phyloP scores from a whole-genome alignment of 2,329 filamentous ascomycete species.

The Talaromyces marneffei region DNA sequence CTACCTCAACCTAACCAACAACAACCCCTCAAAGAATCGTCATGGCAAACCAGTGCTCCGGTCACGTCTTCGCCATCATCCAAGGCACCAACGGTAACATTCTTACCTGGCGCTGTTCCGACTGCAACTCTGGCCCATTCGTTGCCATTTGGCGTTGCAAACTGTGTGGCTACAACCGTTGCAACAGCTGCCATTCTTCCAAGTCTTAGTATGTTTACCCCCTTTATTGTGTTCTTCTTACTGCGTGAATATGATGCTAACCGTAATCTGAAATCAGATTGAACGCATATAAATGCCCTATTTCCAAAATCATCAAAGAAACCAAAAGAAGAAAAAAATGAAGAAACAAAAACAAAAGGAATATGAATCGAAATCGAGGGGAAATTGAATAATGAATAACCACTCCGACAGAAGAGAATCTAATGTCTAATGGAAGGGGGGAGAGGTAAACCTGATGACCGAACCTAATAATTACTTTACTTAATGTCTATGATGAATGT shows the following conservation, averaged over 20 bases:
- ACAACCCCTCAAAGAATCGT: not conserved
- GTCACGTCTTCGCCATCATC: slow-evolving; percentile 35
- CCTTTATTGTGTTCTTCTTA: no score
- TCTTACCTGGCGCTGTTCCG: slow-evolving; percentile 39
- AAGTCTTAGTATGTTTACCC: slow-evolving; percentile 3
- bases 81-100: slow-evolving; percentile 40
- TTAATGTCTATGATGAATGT: not conserved
- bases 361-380: not conserved
- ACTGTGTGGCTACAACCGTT: slow-evolving; percentile 37
- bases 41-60: slow-evolving; percentile 38
- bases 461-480: not conserved
- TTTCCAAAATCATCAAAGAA: not conserved
- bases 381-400: not conserved
- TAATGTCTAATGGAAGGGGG: not conserved
- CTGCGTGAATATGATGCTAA: not conserved
- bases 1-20: not conserved
- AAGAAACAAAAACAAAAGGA: not conserved
- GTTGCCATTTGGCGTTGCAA: slow-evolving; percentile 41
- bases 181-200: slow-evolving; percentile 28
- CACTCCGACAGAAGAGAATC: no score
- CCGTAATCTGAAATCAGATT: not conserved
- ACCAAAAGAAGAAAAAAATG: no score
- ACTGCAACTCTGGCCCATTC: slow-evolving; percentile 38
- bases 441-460: no score
- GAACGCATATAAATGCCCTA: not conserved